Base-by-base conservation (phyloP, 2,329 filamentous ascomycete species). In the Zymoseptoria crescenta region DNA sequence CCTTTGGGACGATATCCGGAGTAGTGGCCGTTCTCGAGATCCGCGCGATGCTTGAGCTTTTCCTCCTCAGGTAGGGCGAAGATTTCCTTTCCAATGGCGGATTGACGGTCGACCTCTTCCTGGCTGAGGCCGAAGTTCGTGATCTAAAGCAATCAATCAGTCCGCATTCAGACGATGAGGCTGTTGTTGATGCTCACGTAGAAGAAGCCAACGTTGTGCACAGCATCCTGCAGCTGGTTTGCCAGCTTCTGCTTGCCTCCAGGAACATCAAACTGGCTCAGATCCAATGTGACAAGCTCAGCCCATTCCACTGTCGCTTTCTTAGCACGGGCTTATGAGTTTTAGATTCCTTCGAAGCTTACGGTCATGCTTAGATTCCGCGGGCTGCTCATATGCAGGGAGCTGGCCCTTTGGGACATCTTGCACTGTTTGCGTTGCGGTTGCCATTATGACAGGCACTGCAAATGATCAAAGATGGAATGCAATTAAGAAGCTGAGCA, bases 81-180 rank as follows among this genome's bases (percentile, higher is more conserved):
- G 62, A 87, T 79, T 41, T 81, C 75, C 59, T 82, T 81, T 1
- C 80, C 83, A 2, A 87, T 77, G 10, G 83, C 81, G 62, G 86
- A 87, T 62, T 87, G 83, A 5, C 76, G 74, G 63, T 86, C 79
- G 1, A 87, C 77, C 67, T 84, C 75, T 52, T 84, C 82, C 68
- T 86, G 82, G 0, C 72, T 74, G n/a, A 87, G 75, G 30, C 83
- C 83, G 61, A 82, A 86, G 71, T 86, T 84, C 59, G 80, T 81
- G 20, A 67, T 65, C 57, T 66, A 50, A 19, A 54, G 56, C 52
- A 59, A 58, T 57, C 54, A 57, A 55, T 60, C 27, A 13, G 50
- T 3, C 8, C 20, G 35, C 35, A 5, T 41, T 41, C 35, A 41
- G 10, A 16, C 8, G 13, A 27, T 1, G 3, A 19, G 6, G 2